Conservation (phyloP, 73 alveolate genomes). For the Stentor roeselii region DNA sequence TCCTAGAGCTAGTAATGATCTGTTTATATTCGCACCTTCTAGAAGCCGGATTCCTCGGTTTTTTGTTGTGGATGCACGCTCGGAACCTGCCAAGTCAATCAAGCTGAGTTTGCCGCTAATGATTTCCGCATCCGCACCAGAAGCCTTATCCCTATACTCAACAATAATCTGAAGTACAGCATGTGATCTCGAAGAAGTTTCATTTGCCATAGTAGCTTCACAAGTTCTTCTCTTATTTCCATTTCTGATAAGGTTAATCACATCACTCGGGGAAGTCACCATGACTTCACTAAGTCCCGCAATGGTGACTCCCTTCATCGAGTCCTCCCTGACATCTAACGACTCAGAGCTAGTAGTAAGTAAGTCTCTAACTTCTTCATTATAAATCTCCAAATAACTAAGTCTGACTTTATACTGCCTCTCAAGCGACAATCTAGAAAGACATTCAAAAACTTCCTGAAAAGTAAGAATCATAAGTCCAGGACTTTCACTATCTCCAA, state of each 20-base stretch:
- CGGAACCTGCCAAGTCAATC: slow-evolving; percentile 99
- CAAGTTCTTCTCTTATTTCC: slow-evolving; percentile 97
- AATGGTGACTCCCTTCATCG: slow-evolving; percentile 71
- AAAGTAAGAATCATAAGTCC: slow-evolving; percentile 87
- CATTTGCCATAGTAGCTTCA: slow-evolving; percentile 99
- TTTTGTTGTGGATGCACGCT: slow-evolving; percentile 93
- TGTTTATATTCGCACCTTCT: slow-evolving; percentile 97
- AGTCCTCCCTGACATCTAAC: slow-evolving; percentile 91
- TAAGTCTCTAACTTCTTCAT: slow-evolving; percentile 80
- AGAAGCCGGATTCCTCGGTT: slow-evolving; percentile 87
- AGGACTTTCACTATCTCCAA: slow-evolving; percentile 85
- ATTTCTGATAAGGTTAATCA: slow-evolving; percentile 68
- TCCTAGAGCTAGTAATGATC: slow-evolving; percentile 91
- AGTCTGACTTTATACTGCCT: slow-evolving; percentile 71
- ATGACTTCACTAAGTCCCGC: slow-evolving; percentile 78
- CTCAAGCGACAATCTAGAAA: too few relatives aligned
- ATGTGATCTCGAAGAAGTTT: slow-evolving; percentile 92
- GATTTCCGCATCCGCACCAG: slow-evolving; percentile 74
- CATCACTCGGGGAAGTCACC: slow-evolving; percentile 76
- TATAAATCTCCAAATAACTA: slow-evolving; percentile 69
- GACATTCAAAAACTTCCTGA: too few relatives aligned
- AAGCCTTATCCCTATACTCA: slow-evolving; percentile 77
- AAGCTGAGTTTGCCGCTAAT: slow-evolving; percentile 90
- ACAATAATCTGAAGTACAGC: slow-evolving; percentile 86
- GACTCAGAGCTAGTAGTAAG: slow-evolving; percentile 60